phyloP scores from a whole-genome alignment of 345 rosid genomes.

The Aegle marmelos region DNA sequence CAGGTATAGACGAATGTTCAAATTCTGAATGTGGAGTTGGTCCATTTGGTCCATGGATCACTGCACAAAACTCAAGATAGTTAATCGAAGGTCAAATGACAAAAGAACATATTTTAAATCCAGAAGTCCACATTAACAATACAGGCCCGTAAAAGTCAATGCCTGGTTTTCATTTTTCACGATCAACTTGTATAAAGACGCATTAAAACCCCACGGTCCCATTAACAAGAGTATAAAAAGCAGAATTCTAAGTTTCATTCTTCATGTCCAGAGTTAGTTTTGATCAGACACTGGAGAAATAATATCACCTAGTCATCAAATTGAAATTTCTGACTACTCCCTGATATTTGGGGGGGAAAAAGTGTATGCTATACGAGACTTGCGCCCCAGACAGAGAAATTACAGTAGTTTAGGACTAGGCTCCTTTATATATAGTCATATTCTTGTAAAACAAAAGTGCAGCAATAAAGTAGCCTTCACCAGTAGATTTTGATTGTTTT shows the following conservation, averaged over 20 bases:
- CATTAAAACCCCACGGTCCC: neutral
- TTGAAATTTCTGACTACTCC: neutral
- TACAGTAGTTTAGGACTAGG: neutral
- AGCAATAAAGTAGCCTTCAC: neutral
- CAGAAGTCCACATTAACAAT: neutral
- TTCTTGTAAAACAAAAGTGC: neutral
- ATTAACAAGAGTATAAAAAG: neutral
- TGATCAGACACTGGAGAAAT: neutral
- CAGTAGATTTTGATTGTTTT: no score
- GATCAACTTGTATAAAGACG: neutral
- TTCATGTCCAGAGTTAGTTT: neutral
- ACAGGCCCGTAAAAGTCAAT: neutral
- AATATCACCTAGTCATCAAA: neutral
- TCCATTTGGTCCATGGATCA: slow-evolving; percentile 83
- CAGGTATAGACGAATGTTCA: slow-evolving; percentile 95
- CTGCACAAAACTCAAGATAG: slow-evolving; percentile 36
- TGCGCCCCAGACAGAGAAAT: neutral
- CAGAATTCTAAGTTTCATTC: neutral
- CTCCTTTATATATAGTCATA: neutral
- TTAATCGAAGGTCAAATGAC: neutral
- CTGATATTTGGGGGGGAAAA: no score
- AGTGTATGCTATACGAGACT: neutral
- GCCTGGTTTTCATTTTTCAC: neutral
- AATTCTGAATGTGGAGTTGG: slow-evolving; percentile 79
- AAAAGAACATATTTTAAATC: neutral